These are phyloP conservation scores for Chaetomium globosum DNA, from an alignment of 2,329 filamentous ascomycete genomes.

Conservation along the genomic window DNA sequence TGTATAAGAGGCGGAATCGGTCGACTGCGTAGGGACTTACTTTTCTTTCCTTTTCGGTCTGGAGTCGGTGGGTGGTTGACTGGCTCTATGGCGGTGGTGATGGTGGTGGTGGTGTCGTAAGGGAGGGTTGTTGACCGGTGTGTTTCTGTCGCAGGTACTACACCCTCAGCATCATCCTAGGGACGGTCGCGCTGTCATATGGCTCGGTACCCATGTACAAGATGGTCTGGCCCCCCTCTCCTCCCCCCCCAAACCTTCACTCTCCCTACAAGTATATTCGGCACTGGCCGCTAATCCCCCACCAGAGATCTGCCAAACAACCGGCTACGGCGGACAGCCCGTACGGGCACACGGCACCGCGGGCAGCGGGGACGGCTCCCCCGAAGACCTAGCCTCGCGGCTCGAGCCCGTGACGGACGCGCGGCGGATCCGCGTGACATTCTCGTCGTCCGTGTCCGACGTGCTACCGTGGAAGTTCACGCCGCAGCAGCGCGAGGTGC, in stretches of 20 bases:
- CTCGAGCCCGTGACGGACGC: conserved; percentile 78
- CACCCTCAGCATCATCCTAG: conserved; percentile 73
- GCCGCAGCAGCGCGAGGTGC: conserved; percentile 94
- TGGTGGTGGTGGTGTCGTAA: conserved; percentile 32
- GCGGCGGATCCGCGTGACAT: conserved; percentile 89
- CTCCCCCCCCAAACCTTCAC: conserved; percentile 1
- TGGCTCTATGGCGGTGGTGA: conserved; percentile 1
- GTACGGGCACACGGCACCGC: conserved; percentile 72
- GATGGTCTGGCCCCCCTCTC: conserved; percentile 59
- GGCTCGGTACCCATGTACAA: conserved; percentile 86
- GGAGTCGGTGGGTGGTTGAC: background rate
- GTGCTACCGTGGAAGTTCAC: conserved; percentile 96
- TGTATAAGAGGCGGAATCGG: conserved; percentile 68
- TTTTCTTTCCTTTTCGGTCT: conserved; percentile 15
- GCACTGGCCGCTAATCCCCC: background rate
- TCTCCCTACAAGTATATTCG: conserved; percentile 4
- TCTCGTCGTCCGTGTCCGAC: conserved; percentile 93
- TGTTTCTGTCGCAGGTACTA: conserved; percentile 62
- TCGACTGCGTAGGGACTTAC: conserved; percentile 61
- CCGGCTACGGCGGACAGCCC: conserved; percentile 90
- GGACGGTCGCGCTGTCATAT: conserved; percentile 78
- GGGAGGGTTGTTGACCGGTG: conserved; percentile 3
- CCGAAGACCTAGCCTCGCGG: conserved; percentile 70
- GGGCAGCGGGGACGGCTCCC: conserved; percentile 40
- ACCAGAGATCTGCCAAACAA: conserved; percentile 75